These are phyloP conservation scores for Saccharomycopsis fodiens DNA, from an alignment of 805 yeast species.

Conservation along the genomic window DNA sequence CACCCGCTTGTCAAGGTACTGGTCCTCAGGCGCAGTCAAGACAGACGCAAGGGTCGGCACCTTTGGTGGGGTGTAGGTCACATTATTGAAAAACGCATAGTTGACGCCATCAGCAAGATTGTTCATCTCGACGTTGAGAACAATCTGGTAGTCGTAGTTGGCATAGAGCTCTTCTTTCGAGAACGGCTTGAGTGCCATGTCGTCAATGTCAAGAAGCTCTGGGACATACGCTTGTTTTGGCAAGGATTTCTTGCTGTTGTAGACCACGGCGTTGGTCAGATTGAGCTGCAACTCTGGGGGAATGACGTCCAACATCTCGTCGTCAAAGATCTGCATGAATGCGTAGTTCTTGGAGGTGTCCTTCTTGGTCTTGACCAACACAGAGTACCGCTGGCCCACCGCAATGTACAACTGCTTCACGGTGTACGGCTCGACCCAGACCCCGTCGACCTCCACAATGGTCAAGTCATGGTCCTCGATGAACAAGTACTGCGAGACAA, in stretches of 20 bases:
- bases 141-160: conserved; percentile 56
- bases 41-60: conserved; percentile 66
- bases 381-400: conserved; percentile 77
- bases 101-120: conserved; percentile 67
- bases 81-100: conserved; percentile 68
- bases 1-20: conserved; percentile 48
- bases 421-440: conserved; percentile 49
- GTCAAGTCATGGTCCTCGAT: conserved; percentile 67
- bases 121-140: conserved; percentile 54
- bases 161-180: conserved; percentile 36
- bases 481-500: conserved; percentile 63
- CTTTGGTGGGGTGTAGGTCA: conserved; percentile 57
- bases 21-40: conserved; percentile 47
- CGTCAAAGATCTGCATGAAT: conserved; percentile 55
- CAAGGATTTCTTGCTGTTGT: conserved; percentile 33
- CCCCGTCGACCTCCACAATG: conserved; percentile 71
- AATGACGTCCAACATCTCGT: conserved; percentile 60
- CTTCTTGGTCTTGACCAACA: conserved; percentile 51
- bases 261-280: conserved; percentile 48
- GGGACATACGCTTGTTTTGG: conserved; percentile 24
- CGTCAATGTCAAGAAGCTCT: conserved; percentile 34
- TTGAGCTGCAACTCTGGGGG: conserved; percentile 51
- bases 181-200: conserved; percentile 38
- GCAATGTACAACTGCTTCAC: conserved; percentile 55
- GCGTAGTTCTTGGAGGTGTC: conserved; percentile 42